Conservation (phyloP, 106 monocot species). For the Acorus gramineus region DNA sequence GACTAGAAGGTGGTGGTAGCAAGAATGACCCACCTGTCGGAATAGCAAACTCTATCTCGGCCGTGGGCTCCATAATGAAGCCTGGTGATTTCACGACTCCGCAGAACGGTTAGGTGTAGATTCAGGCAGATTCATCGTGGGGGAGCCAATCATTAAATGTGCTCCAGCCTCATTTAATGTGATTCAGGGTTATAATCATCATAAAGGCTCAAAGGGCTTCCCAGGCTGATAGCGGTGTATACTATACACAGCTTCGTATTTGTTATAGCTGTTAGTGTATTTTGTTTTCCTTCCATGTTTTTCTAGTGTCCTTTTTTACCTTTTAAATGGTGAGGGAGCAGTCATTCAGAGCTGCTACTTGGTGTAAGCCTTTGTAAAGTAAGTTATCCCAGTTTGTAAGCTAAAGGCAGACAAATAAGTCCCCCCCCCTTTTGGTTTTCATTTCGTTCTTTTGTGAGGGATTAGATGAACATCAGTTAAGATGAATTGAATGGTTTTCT, state of each 20-base stretch:
- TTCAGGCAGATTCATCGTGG: too few relatives aligned
- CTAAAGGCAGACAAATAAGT: neutral
- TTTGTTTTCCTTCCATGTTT: neutral
- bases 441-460: too few relatives aligned
- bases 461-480: too few relatives aligned
- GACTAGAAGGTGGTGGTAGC: constrained; percentile 35
- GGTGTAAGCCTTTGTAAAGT: constrained; percentile 1
- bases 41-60: constrained; percentile 10
- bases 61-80: constrained; percentile 1
- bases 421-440: too few relatives aligned
- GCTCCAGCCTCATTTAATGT: too few relatives aligned
- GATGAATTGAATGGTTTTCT: too few relatives aligned
- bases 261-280: neutral
- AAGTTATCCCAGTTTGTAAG: neutral
- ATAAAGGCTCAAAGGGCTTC: too few relatives aligned
- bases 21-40: constrained; percentile 9
- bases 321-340: neutral
- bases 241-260: too few relatives aligned
- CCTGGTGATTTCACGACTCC: constrained; percentile 8
- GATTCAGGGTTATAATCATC: too few relatives aligned
- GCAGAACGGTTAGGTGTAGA: too few relatives aligned
- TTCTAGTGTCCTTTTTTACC: neutral
- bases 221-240: too few relatives aligned
- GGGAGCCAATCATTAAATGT: too few relatives aligned
- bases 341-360: neutral